phyloP scores from a whole-genome alignment of 331 rosid species.

The Rosa hybrid region DNA sequence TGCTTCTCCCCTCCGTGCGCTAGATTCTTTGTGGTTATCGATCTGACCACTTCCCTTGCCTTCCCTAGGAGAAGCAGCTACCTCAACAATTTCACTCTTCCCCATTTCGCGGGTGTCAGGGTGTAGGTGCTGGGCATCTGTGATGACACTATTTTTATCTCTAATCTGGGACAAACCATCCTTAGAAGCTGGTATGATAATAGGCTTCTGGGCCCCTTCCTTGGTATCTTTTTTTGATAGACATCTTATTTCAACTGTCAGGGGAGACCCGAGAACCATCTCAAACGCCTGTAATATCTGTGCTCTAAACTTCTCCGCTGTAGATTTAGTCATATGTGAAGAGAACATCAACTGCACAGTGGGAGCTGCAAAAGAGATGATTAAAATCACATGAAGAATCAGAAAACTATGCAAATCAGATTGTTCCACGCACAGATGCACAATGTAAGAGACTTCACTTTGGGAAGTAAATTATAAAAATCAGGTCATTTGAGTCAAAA shows the following conservation, averaged over 20 bases:
- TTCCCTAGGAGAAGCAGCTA: conserved; percentile 60
- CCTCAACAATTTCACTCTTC: conserved; percentile 81
- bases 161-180: conserved; percentile 55
- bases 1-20: conserved; percentile 39
- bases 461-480: not conserved
- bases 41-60: conserved; percentile 35
- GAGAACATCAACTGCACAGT: conserved; percentile 82
- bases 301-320: conserved; percentile 76
- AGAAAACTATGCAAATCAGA: conserved; percentile 15
- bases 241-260: conserved; percentile 84
- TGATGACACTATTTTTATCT: conserved; percentile 41
- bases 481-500: not conserved
- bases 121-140: conserved; percentile 42
- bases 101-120: conserved; percentile 43
- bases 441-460: not conserved
- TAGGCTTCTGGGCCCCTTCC: conserved; percentile 46
- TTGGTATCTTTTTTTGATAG: conserved; percentile 55
- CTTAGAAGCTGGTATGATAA: conserved; percentile 48
- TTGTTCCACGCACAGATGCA: not conserved
- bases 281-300: conserved; percentile 84
- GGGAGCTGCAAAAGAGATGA: conserved; percentile 65
- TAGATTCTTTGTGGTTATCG: conserved; percentile 41
- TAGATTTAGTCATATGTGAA: conserved; percentile 76
- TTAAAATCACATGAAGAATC: conserved; percentile 9
- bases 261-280: conserved; percentile 69